Percentiles rank a stretch among this genome's conserved stretches.
Conservation (phyloP, 306 rosid genomes). For the Prinsepia uniflora region DNA sequence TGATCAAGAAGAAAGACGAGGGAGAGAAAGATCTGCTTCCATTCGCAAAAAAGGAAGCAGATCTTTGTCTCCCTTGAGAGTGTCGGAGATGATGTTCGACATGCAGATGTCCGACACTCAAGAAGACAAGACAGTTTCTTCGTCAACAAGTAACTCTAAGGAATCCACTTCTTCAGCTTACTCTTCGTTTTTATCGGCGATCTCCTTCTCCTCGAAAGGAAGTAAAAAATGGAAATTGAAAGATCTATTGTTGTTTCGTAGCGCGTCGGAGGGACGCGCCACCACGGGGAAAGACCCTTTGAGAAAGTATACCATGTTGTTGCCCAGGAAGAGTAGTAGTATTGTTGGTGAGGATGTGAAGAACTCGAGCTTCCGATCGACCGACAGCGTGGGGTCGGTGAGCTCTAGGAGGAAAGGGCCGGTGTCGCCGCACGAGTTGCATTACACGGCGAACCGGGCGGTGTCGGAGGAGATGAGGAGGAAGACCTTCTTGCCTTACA, state of each 20-base stretch:
- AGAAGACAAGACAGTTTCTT: conserved; percentile 34
- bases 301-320: conserved; percentile 39
- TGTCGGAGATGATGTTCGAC: conserved; percentile 49
- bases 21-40: conserved; percentile 31
- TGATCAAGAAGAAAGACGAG: conserved; percentile 25
- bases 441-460: conserved; percentile 81
- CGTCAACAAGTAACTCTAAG: conserved; percentile 22
- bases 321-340: conserved; percentile 37
- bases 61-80: conserved; percentile 71
- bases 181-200: conserved; percentile 50
- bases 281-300: conserved; percentile 48
- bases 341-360: conserved; percentile 40
- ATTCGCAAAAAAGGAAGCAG: conserved; percentile 57
- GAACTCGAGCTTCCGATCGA: conserved; percentile 71
- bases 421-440: conserved; percentile 82
- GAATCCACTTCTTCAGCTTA: conserved; percentile 25
- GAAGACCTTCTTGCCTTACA: conserved; percentile 86
- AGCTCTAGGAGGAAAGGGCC: conserved; percentile 57
- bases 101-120: conserved; percentile 9
- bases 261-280: conserved; percentile 85
- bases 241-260: conserved; percentile 69
- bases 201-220: conserved; percentile 53
- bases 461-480: conserved; percentile 82
- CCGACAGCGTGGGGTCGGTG: conserved; percentile 57
- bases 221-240: conserved; percentile 66